Evolutionary conservation across 805 yeast genomes (phyloP).

Genomic region (Metschnikowia santaceciliae): DNA sequence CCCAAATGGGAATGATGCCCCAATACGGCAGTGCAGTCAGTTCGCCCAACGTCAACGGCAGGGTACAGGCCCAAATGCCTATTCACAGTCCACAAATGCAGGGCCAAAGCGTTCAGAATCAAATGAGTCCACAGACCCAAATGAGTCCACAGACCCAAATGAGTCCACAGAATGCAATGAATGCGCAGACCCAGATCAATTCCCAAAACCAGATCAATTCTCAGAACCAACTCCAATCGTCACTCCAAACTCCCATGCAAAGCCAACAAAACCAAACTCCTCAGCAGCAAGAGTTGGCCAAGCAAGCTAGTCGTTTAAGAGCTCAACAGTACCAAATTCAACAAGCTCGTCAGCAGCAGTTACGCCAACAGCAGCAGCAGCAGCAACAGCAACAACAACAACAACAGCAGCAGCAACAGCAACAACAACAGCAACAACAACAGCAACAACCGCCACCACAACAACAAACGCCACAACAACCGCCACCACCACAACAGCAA

Average conservation of each 20-base stretch:
- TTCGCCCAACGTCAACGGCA: not conserved
- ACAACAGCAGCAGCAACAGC: constrained; percentile 7
- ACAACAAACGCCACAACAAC: constrained; percentile 11
- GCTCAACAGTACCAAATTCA: constrained; percentile 17
- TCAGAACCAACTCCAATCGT: not conserved
- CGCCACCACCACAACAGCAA: constrained; percentile 12
- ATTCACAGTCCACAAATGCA: constrained; percentile 4
- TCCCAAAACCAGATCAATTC: not conserved
- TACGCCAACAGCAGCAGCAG: constrained; percentile 12
- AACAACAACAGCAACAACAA: constrained; percentile 13
- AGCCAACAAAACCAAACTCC: constrained; percentile 6
- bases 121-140: not conserved
- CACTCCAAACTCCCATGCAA: not conserved
- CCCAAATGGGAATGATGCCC: constrained; percentile 3
- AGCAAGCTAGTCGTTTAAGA: constrained; percentile 13
- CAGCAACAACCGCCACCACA: constrained; percentile 5
- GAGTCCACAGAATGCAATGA: not conserved
- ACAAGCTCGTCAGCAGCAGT: constrained; percentile 14
- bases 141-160: not conserved
- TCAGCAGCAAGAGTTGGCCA: constrained; percentile 13
- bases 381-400: constrained; percentile 10
- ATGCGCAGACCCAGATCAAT: not conserved
- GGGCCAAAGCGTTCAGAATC: not conserved
- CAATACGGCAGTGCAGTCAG: constrained; percentile 1
- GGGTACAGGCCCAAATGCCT: not conserved